Evolutionary conservation across 495 filamentous ascomycete species (phyloP), one percentile per base, ranked within the genome.

Genomic region (Penicillium roqueforti): DNA sequence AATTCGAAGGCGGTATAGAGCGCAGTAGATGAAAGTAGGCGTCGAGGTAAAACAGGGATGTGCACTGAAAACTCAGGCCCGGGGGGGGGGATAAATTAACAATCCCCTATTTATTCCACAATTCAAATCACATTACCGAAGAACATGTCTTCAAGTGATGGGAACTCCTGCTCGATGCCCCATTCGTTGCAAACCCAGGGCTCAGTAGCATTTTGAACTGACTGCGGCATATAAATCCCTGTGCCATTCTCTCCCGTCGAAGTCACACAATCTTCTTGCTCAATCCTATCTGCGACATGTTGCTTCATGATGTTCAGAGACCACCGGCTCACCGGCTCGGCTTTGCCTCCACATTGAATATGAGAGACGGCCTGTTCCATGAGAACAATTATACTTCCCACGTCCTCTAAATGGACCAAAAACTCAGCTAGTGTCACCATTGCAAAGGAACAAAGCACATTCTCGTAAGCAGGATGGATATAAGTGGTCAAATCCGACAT

Each of bases 321-420:
- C 56, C 60, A 62, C 11, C 56, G 53, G 19, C 60, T 54, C 31
- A 62, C 60, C 0, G 60, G 56, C 31, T 62, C 60, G 1, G 60
- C 13, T 31, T 62, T 59, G 13, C 56, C 56, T 0, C 56, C 56
- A 28, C 47, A 51, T 23, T 62, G 60, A 20, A 62, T 57, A 46
- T 62, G 60, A 1, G 60, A 59, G 6, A 62, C 51, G n/a, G 37
- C 45, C 5, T 34, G 13, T n/a, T 34, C 31, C 31, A 59, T 59
- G 4, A 56, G 49, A 6, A 23, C 14, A 6, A 56, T 18, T 8
- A 34, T 42, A 9, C 56, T 37, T 9, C 22, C 29, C 10, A 56
- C 34, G 6, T 57, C 46, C n/a, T 43, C 10, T n/a, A 54, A 9
- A 40, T 51, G 41, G 20, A 56, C 4, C 13, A 34, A 13, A 2